A percentile compares a stretch with the other conserved stretches of the same genome.
These are phyloP conservation scores for Fusarium sp. DNA, from an alignment of 2,329 filamentous ascomycete genomes.

Conservation along the genomic window DNA sequence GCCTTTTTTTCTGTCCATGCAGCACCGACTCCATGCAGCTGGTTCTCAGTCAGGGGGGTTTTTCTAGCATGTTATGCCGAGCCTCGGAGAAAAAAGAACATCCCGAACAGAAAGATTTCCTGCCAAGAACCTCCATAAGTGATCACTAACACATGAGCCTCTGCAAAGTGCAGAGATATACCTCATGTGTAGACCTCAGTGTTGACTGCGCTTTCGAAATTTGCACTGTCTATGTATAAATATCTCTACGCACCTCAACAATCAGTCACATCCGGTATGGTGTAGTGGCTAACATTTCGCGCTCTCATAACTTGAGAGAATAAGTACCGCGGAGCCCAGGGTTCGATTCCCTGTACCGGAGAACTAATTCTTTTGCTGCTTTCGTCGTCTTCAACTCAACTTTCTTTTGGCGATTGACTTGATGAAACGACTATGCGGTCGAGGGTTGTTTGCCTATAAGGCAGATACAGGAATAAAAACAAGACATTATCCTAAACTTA, in stretches of 20 bases:
- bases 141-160: slow-evolving; percentile 24
- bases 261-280: slow-evolving; percentile 48
- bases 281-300: slow-evolving; percentile 54
- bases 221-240: slow-evolving; percentile 1
- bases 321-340: neutral
- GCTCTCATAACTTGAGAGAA: slow-evolving; percentile 40
- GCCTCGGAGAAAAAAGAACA: slow-evolving; percentile 26
- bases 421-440: no score
- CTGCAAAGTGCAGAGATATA: slow-evolving; percentile 18
- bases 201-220: slow-evolving; percentile 8
- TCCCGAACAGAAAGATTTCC: slow-evolving; percentile 13
- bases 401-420: no score
- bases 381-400: no score
- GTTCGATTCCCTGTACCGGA: no score
- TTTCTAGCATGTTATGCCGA: slow-evolving; percentile 16
- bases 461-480: no score
- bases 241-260: slow-evolving; percentile 12
- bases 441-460: no score
- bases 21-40: slow-evolving; percentile 35
- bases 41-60: slow-evolving; percentile 28
- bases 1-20: slow-evolving; percentile 13
- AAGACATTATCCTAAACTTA: no score
- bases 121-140: slow-evolving; percentile 25
- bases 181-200: slow-evolving; percentile 14
- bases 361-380: no score